Base-by-base conservation (phyloP, 768 basidiomycete species). In the Suillus variegatus region DNA sequence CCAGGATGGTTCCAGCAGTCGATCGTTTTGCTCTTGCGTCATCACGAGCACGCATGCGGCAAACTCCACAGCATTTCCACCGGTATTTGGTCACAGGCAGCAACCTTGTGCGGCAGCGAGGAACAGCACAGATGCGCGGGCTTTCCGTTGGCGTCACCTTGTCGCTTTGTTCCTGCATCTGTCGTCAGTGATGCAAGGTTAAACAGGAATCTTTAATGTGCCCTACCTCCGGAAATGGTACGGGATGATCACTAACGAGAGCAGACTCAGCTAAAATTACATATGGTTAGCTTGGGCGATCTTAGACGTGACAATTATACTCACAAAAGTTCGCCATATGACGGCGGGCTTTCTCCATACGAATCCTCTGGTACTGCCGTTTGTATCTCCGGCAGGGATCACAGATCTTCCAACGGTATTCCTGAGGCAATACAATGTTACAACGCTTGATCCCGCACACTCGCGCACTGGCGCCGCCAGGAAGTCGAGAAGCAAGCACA, bases 341-440 rank as follows among this genome's bases (percentile, higher is more conserved):
- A 35, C 65, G 62, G 44, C 65, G 67, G 4, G 28, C 28, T 40
- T 66, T 66, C 28, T 71, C 75, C 61, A 74, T 69, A 10, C 76
- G 77, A 51, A 69, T 70, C 16, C 74, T 68, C 64, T 82, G 80
- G 65, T 79, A 80, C 40, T 73, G 63, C 6, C 81, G 74, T 32
- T 75, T 74, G 25, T 73, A 73, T n/a, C 73, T 66, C 16, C 82
- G 79, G 66, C 83, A 84, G 3, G 78, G 63, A 7, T 79, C 76
- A 54, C 83, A 85, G 10, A 74, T 77, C 67, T 84, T 83, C 82
- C 81, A 81, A 1, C 70, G 74, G 64, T 80, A 76, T 8, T 69
- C 74, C 22, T 60, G 60, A 2, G 77, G 70, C 35, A 84, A 68
- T 7, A 72, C 67, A 40, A 75, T 74, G 9, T 73, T 74, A 54